phyloP scores from a whole-genome alignment of 495 filamentous ascomycete species.

The Xylaria acuta region DNA sequence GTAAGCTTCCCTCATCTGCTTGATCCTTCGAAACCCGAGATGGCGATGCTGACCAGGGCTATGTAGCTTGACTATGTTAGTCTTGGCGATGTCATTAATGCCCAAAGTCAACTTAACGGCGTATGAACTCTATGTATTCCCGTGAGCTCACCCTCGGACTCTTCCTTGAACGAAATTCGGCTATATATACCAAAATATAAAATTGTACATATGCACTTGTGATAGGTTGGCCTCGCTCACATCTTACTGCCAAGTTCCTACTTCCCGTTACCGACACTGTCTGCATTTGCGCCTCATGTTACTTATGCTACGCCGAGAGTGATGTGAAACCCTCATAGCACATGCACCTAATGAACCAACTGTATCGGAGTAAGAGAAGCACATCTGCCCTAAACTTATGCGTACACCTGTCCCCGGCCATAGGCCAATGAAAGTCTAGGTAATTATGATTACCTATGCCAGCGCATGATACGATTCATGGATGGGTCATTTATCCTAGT shows the following conservation, averaged over 20 bases:
- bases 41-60: constrained; percentile 18
- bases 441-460: not conserved
- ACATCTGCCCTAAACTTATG: not conserved
- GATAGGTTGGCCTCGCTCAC: not conserved
- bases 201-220: not conserved
- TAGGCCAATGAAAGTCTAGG: not conserved
- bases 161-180: not conserved
- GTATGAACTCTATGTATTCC: not conserved
- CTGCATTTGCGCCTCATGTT: not conserved
- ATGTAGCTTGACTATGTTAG: constrained; percentile 39
- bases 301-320: not conserved
- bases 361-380: not conserved
- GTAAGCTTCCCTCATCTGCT: constrained; percentile 48
- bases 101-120: constrained; percentile 38
- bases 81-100: constrained; percentile 32
- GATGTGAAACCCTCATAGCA: not conserved
- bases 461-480: not conserved
- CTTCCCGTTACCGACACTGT: not conserved
- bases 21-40: not conserved
- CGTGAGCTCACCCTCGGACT: not conserved
- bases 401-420: not conserved
- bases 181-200: constrained; percentile 3
- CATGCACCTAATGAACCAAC: not conserved
- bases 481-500: not conserved
- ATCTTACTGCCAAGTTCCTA: not conserved